A percentile compares a stretch with the other conserved stretches of the same genome.
phyloP scores from a whole-genome alignment of 2,329 filamentous ascomycete genomes.

The Paraphoma sp. region DNA sequence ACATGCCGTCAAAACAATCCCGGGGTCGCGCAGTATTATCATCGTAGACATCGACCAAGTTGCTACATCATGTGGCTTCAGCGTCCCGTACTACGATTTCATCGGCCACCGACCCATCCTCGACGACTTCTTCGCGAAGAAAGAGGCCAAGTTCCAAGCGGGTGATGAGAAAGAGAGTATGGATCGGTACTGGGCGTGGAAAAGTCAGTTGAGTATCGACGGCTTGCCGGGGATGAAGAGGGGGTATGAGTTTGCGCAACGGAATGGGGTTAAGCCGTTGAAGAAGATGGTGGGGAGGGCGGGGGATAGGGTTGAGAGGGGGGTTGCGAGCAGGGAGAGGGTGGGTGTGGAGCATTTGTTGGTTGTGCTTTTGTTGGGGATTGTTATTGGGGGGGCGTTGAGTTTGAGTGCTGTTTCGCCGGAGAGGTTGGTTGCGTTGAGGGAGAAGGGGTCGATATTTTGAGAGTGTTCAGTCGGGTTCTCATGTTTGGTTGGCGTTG shows the following conservation, averaged over 20 bases:
- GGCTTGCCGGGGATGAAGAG: conserved; percentile 53
- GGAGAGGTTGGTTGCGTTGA: conserved; percentile 21
- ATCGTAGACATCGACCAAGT: conserved; percentile 54
- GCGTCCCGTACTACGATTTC: conserved; percentile 54
- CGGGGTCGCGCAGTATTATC: conserved; percentile 50
- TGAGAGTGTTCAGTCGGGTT: too few species aligned
- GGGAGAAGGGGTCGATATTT: conserved; percentile 20
- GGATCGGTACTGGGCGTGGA: conserved; percentile 55
- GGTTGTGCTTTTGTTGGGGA: conserved; percentile 36
- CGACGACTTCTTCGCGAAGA: conserved; percentile 52
- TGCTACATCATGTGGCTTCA: conserved; percentile 51
- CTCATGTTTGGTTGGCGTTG: neutral
- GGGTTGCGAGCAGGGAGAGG: conserved; percentile 25
- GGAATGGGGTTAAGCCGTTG: conserved; percentile 48
- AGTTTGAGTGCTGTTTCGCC: conserved; percentile 25
- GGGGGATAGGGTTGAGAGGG: neutral
- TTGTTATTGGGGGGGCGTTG: conserved; percentile 38
- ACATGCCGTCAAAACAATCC: conserved; percentile 45
- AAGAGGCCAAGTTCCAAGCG: conserved; percentile 40
- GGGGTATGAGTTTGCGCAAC: conserved; percentile 45
- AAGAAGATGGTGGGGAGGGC: conserved; percentile 49
- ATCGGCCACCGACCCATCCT: conserved; percentile 48
- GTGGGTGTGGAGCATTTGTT: conserved; percentile 24
- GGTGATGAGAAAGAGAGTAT: conserved; percentile 51
- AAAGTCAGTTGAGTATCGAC: conserved; percentile 52